phyloP scores from a whole-genome alignment of 805 yeast genomes.

The Candida awuae region DNA sequence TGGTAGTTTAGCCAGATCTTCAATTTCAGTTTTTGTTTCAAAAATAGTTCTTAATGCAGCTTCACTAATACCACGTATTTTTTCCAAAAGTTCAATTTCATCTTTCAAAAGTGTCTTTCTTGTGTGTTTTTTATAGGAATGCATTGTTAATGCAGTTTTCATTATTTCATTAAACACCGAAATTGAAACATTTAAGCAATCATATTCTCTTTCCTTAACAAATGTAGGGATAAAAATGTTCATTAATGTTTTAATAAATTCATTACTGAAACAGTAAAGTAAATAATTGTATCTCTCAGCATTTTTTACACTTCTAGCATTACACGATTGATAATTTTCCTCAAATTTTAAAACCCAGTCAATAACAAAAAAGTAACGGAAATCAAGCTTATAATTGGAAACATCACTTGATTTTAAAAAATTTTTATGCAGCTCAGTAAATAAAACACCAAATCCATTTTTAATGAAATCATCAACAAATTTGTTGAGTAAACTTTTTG shows the following conservation, averaged over 20 bases:
- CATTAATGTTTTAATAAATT: conserved; percentile 3
- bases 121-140: conserved; percentile 27
- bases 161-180: conserved; percentile 39
- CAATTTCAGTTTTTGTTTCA: conserved; percentile 52
- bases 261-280: conserved; percentile 8
- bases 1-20: conserved; percentile 50
- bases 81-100: conserved; percentile 37
- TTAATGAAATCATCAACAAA: conserved; percentile 59
- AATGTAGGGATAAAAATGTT: not conserved
- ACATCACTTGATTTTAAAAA: conserved; percentile 24
- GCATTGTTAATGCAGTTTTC: conserved; percentile 33
- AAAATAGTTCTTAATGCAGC: conserved; percentile 51
- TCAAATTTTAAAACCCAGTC: conserved; percentile 77
- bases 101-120: conserved; percentile 35
- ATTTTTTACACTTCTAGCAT: conserved; percentile 23
- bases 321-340: conserved; percentile 28
- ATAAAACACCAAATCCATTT: conserved; percentile 64
- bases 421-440: conserved; percentile 39
- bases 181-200: not conserved
- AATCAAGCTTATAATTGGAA: conserved; percentile 22
- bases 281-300: conserved; percentile 15
- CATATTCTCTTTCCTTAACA: conserved; percentile 38
- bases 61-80: conserved; percentile 26
- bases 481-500: conserved; percentile 27
- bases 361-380: conserved; percentile 49